These are phyloP conservation scores for Botrytis cinerea DNA, from an alignment of 2,329 filamentous ascomycete species.

Conservation along the genomic window DNA sequence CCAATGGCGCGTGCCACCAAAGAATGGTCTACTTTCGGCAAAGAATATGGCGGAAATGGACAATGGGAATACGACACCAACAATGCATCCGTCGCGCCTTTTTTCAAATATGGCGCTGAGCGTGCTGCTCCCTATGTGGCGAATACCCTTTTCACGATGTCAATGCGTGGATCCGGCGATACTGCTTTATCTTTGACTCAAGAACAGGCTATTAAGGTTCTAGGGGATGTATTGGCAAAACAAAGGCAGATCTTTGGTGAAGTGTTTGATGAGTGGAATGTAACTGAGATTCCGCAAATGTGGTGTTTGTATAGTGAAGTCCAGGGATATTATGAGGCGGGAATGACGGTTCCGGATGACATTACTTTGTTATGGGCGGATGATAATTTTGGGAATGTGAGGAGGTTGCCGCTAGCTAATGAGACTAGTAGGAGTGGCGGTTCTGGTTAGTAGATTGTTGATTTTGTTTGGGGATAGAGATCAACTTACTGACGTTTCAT, in stretches of 20 bases:
- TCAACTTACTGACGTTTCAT: background rate
- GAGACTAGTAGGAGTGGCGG: constrained; percentile 62
- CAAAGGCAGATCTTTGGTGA: constrained; percentile 60
- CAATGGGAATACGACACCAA: constrained; percentile 71
- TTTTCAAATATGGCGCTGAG: constrained; percentile 66
- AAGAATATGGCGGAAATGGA: constrained; percentile 48
- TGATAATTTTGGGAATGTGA: constrained; percentile 69
- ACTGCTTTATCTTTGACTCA: constrained; percentile 58
- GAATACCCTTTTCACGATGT: constrained; percentile 65
- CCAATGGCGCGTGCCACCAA: constrained; percentile 66
- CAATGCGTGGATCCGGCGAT: constrained; percentile 71
- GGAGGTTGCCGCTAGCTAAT: constrained; percentile 59
- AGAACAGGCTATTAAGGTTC: constrained; percentile 56
- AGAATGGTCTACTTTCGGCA: constrained; percentile 51
- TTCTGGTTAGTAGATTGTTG: constrained; percentile 48
- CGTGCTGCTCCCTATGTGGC: constrained; percentile 66
- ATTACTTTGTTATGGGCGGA: constrained; percentile 69
- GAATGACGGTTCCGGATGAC: constrained; percentile 64
- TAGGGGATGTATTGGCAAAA: constrained; percentile 60
- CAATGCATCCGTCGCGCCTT: constrained; percentile 66
- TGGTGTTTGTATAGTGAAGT: constrained; percentile 79
- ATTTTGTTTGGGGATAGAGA: background rate
- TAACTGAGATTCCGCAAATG: constrained; percentile 59
- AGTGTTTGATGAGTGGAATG: constrained; percentile 51
- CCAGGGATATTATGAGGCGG: constrained; percentile 66